Evolutionary conservation across 768 basidiomycete species (phyloP).

Genomic region (Termitomyces bulborhizus): DNA sequence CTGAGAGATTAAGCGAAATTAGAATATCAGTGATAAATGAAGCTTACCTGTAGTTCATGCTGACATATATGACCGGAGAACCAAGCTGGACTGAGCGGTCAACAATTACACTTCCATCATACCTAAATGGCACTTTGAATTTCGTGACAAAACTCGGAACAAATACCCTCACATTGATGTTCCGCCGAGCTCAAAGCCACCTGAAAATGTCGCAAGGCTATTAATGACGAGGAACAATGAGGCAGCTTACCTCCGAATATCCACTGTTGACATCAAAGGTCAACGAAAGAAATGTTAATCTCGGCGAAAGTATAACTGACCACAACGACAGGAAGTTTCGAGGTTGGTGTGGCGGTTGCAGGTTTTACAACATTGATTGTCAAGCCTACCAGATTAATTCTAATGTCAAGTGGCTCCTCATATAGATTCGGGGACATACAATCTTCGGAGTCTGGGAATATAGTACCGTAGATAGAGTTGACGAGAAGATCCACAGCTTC

Average conservation of each 20-base stretch:
- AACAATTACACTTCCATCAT: conserved; percentile 37
- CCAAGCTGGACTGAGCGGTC: conserved; percentile 31
- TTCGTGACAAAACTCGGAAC: background rate
- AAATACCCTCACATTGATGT: conserved; percentile 32
- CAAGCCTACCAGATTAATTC: conserved; percentile 24
- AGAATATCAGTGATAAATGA: background rate
- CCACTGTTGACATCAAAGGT: conserved; percentile 21
- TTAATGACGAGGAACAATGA: background rate
- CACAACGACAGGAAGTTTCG: conserved; percentile 35
- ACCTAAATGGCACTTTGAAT: conserved; percentile 18
- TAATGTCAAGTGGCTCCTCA: conserved; percentile 3
- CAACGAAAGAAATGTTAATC: background rate
- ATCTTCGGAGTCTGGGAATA: conserved; percentile 33
- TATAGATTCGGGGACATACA: conserved; percentile 25
- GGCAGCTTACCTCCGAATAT: conserved; percentile 22
- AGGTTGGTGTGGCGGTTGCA: conserved; percentile 20
- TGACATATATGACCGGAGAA: conserved; percentile 43
- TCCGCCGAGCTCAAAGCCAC: conserved; percentile 24
- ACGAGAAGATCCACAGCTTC: conserved; percentile 23
- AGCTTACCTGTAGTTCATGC: conserved; percentile 42
- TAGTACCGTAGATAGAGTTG: conserved; percentile 18
- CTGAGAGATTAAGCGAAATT: background rate
- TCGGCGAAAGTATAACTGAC: conserved; percentile 16
- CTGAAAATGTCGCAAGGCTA: conserved; percentile 7
- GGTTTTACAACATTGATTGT: conserved; percentile 39